Percentiles rank a stretch among this genome's conserved stretches.
phyloP scores from a whole-genome alignment of 164 flowering plant species.

The Umbilicus rupestris region DNA sequence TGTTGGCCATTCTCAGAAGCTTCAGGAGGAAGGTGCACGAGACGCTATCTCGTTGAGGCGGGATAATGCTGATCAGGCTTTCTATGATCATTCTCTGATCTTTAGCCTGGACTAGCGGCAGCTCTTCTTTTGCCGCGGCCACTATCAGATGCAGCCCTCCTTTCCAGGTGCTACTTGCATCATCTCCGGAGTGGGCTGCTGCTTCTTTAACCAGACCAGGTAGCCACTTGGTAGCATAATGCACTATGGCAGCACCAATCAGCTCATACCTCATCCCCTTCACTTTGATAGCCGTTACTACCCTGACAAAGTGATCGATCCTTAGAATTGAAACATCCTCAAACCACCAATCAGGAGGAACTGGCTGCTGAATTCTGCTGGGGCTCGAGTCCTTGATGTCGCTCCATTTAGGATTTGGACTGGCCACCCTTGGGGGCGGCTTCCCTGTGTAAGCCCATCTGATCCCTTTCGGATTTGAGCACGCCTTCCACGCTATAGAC shows the following conservation, averaged over 20 bases:
- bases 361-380: background rate
- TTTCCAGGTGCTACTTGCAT: slow-evolving; percentile 28
- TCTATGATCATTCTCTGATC: slow-evolving; percentile 62
- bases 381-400: slow-evolving; percentile 15
- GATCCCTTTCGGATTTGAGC: background rate
- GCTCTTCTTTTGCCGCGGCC: slow-evolving; percentile 19
- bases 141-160: slow-evolving; percentile 4
- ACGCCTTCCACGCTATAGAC: slow-evolving; percentile 55
- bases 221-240: slow-evolving; percentile 56
- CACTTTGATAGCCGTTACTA: slow-evolving; percentile 44
- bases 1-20: slow-evolving; percentile 61
- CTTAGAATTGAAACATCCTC: slow-evolving; percentile 43
- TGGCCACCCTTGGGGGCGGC: background rate
- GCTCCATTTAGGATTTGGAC: slow-evolving; percentile 14
- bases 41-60: slow-evolving; percentile 52
- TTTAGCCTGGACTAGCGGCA: slow-evolving; percentile 22
- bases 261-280: slow-evolving; percentile 44
- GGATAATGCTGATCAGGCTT: slow-evolving; percentile 66
- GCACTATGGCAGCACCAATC: slow-evolving; percentile 50
- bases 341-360: slow-evolving; percentile 42
- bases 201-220: slow-evolving; percentile 37
- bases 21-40: slow-evolving; percentile 56
- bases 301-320: slow-evolving; percentile 60
- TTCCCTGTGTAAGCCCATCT: slow-evolving; percentile 5
- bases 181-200: slow-evolving; percentile 19